phyloP scores from a whole-genome alignment of 768 basidiomycete species.

The Harrya chromipes region DNA sequence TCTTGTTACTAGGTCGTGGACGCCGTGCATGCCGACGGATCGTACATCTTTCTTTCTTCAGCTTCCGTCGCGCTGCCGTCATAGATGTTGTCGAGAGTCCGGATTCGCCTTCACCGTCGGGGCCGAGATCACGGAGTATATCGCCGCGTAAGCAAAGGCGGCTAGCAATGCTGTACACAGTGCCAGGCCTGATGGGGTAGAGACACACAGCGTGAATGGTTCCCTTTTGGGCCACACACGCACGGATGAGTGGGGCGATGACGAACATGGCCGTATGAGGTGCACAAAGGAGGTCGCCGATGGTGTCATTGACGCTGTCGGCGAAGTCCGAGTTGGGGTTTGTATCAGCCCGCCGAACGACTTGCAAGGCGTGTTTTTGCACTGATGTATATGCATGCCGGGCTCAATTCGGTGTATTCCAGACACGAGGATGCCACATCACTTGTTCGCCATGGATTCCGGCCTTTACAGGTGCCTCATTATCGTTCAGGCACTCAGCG shows the following conservation, averaged over 20 bases:
- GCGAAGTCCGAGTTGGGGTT: constrained; percentile 50
- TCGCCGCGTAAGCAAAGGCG: constrained; percentile 28
- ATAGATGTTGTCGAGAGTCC: not conserved
- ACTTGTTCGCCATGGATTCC: no score
- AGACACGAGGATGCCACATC: constrained; percentile 54
- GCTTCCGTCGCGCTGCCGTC: not conserved
- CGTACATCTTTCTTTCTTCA: no score
- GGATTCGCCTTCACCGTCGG: constrained; percentile 3
- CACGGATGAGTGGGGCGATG: constrained; percentile 55
- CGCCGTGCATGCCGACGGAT: no score
- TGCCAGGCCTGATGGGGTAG: constrained; percentile 13
- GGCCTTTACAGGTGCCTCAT: no score
- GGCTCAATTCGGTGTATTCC: not conserved
- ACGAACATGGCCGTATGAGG: constrained; percentile 53
- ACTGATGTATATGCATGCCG: not conserved
- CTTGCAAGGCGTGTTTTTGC: constrained; percentile 34
- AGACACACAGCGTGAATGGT: constrained; percentile 37
- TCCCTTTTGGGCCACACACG: no score
- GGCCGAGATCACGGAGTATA: constrained; percentile 33
- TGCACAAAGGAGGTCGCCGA: constrained; percentile 56
- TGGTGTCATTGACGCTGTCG: constrained; percentile 49
- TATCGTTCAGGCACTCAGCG: no score
- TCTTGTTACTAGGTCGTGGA: no score
- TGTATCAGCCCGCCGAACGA: constrained; percentile 52
- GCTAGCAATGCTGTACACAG: constrained; percentile 33